phyloP scores from a whole-genome alignment of 2,329 filamentous ascomycete species.

The Cladosporium sp. region DNA sequence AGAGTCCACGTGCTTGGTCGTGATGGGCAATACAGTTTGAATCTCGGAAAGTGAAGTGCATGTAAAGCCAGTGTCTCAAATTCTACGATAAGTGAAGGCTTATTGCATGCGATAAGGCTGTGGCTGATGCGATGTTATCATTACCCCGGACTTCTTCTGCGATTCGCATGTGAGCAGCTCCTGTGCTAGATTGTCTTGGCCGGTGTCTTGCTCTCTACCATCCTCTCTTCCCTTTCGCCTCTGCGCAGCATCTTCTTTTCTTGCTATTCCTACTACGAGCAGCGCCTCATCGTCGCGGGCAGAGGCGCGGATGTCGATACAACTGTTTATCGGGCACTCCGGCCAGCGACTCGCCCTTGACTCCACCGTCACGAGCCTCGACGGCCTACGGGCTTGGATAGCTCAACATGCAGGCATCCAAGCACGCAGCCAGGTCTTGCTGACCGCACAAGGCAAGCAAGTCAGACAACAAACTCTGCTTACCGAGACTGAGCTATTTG shows the following conservation, averaged over 20 bases:
- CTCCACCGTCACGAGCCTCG: conserved; percentile 70
- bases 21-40: no score
- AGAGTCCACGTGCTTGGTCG: no score
- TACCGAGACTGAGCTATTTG: conserved; percentile 83
- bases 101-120: neutral
- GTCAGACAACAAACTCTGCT: conserved; percentile 76
- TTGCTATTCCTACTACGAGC: neutral
- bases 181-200: neutral
- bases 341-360: conserved; percentile 81
- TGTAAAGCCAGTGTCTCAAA: neutral
- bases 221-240: neutral
- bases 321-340: conserved; percentile 88
- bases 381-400: conserved; percentile 81
- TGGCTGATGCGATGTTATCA: neutral
- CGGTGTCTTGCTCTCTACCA: neutral
- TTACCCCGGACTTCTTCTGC: neutral
- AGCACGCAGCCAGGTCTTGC: conserved; percentile 73
- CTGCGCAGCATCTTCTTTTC: neutral
- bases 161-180: neutral
- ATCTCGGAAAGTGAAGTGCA: neutral
- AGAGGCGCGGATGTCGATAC: conserved; percentile 68
- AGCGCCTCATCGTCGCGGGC: neutral
- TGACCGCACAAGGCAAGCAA: conserved; percentile 80
- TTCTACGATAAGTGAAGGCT: neutral
- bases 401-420: conserved; percentile 70